Evolutionary conservation across 176 grass and related monocot species (phyloP).

Genomic region (Secale cereale): DNA sequence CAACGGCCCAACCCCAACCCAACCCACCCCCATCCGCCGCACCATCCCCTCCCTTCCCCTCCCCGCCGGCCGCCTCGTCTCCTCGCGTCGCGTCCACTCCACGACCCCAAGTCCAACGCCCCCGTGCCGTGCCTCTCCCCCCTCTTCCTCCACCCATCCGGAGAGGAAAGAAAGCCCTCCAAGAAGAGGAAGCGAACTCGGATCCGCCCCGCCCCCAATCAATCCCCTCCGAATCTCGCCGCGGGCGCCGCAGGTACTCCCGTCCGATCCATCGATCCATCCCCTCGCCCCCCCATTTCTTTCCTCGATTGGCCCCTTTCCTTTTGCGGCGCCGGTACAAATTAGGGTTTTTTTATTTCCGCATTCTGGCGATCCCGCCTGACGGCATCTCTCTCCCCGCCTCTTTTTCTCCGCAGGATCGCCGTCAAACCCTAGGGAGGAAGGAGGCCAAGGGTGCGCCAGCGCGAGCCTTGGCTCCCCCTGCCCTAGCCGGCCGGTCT

Average conservation of each 20-base stretch:
- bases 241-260: background rate
- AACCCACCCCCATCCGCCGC: background rate
- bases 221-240: background rate
- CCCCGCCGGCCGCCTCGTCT: background rate
- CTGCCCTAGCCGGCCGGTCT: constrained; percentile 8
- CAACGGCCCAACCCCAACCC: background rate
- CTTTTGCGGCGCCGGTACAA: background rate
- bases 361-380: background rate
- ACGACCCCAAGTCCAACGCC: background rate
- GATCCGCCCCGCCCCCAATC: background rate
- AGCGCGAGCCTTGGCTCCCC: background rate
- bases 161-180: background rate
- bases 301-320: background rate
- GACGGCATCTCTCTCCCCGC: background rate
- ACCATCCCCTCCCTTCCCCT: background rate
- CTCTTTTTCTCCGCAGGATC: constrained; percentile 25
- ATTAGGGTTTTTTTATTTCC: constrained; percentile 23
- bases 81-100: background rate
- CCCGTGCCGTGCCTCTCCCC: too few relatives aligned
- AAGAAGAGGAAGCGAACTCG: background rate
- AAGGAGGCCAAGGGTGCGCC: too few relatives aligned
- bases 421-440: background rate
- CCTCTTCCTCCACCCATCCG: background rate
- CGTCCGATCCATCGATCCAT: background rate
- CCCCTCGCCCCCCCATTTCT: background rate